Percentiles rank a stretch among this genome's conserved stretches.
These are phyloP conservation scores for Fusarium virguliforme DNA, from an alignment of 2,329 filamentous ascomycete species.

Conservation along the genomic window DNA sequence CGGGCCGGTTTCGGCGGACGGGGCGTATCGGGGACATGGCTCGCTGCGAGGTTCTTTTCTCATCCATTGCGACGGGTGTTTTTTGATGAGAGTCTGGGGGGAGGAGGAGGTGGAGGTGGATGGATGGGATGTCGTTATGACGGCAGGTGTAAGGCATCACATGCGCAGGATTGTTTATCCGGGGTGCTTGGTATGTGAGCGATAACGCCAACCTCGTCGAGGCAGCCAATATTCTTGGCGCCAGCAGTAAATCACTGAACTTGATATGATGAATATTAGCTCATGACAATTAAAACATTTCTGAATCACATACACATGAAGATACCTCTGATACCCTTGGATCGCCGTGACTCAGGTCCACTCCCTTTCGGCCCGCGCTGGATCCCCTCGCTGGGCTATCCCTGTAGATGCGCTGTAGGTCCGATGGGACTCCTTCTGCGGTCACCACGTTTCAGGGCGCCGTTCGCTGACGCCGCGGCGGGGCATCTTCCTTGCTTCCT, in stretches of 20 bases:
- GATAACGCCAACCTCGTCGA: background rate
- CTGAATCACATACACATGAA: background rate
- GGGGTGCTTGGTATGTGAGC: background rate
- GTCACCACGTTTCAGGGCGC: constrained; percentile 24
- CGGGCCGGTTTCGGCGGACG: constrained; percentile 47
- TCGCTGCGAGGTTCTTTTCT: constrained; percentile 48
- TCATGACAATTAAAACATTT: background rate
- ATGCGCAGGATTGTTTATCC: constrained; percentile 45
- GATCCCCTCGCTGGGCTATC: background rate
- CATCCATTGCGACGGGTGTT: constrained; percentile 51
- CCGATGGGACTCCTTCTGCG: constrained; percentile 17
- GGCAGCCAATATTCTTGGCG: background rate
- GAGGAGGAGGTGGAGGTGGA: constrained; percentile 24
- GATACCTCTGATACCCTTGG: no score
- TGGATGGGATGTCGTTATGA: constrained; percentile 35
- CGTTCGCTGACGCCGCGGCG: constrained; percentile 16
- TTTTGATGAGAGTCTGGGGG: constrained; percentile 18
- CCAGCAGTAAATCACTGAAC: background rate
- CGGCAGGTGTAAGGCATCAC: constrained; percentile 32
- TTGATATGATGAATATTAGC: background rate
- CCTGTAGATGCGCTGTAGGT: constrained; percentile 13
- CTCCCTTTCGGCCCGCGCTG: constrained; percentile 18
- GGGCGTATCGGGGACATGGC: constrained; percentile 46
- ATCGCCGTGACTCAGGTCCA: background rate
- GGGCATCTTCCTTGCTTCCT: background rate